A percentile compares a stretch with the other conserved stretches of the same genome.
These are phyloP conservation scores for Incumbomyces delicatus DNA, from an alignment of 2,329 filamentous ascomycete genomes.

Conservation along the genomic window DNA sequence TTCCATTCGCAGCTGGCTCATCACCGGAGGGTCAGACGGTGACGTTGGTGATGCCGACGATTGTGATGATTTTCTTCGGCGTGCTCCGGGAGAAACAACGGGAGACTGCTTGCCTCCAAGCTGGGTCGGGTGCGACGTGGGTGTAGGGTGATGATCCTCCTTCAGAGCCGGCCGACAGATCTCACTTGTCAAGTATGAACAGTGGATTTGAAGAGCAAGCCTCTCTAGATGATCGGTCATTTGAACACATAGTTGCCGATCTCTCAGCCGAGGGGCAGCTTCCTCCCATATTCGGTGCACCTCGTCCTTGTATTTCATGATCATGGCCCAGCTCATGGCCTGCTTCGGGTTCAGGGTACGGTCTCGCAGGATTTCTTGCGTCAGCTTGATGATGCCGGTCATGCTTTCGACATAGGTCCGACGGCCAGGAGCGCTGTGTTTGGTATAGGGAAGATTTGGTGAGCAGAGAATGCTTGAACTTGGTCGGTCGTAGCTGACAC, in stretches of 20 bases:
- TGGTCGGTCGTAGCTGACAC: conserved; percentile 52
- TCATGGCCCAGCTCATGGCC: conserved; percentile 44
- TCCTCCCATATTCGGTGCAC: conserved; percentile 50
- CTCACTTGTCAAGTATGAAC: conserved; percentile 53
- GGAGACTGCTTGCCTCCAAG: conserved; percentile 15
- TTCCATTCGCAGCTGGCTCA: conserved; percentile 36
- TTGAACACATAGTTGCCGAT: conserved; percentile 34
- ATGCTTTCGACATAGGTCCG: conserved; percentile 50
- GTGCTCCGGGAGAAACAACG: conserved; percentile 1
- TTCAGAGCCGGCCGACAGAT: conserved; percentile 53
- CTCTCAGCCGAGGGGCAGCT: conserved; percentile 47
- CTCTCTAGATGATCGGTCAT: conserved; percentile 48
- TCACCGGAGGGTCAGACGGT: conserved; percentile 10
- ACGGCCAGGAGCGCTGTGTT: conserved; percentile 38
- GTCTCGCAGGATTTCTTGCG: conserved; percentile 50
- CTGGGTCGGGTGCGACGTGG: conserved; percentile 16
- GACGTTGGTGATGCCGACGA: conserved; percentile 7
- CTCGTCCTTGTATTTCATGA: conserved; percentile 47
- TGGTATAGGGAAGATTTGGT: conserved; percentile 40
- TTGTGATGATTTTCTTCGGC: conserved; percentile 10
- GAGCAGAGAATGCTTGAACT: conserved; percentile 47
- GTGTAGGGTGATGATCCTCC: conserved; percentile 24
- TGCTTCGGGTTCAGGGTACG: conserved; percentile 45
- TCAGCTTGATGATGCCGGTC: conserved; percentile 44
- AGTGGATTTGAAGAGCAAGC: conserved; percentile 51